Evolutionary conservation across 1,284 basidiomycete genomes (phyloP), one percentile per base, ranked within the genome.

Genomic region (Kwoniella shivajii): DNA sequence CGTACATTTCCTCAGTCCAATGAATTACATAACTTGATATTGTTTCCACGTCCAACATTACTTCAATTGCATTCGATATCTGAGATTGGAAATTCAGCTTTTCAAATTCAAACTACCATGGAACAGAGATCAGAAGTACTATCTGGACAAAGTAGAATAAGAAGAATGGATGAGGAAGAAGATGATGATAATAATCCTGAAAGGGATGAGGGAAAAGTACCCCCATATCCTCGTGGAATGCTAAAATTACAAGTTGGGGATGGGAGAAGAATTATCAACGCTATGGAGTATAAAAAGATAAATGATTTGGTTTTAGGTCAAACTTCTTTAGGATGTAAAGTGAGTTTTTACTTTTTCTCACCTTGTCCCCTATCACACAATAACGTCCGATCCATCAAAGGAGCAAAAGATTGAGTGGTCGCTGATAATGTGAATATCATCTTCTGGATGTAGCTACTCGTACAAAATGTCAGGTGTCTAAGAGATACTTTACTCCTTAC

Each of bases 171-270:
- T 37, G 74, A 77, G 43, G 60, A 56, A 11, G 58, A 56, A 18
- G 41, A 22, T 16, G 68, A 66, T 7, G 62, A 63, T 22, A n/a
- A n/a, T n/a, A n/a, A n/a, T n/a, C n/a, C n/a, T n/a, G n/a, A n/a
- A n/a, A n/a, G n/a, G n/a, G n/a, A n/a, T n/a, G n/a, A 24, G 13
- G 70, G 68, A 0, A 68, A 65, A 42, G 56, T 77, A 14, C 76
- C 76, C 26, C 65, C 66, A 6, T 78, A 78, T 57, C 71, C 73
- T 0, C 49, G 77, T n/a, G 60, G 66, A 9, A 78, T 78, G 76
- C 59, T 78, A 34, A 60, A 54, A 45, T 48, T 78, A 39, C 66
- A 73, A 34, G 39, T 78, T 10, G 63, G 66, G 7, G 77, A 78
- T 63, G 77, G 77, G n/a, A 64, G 63, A 44, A 61, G 42, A 20